Evolutionary conservation across 768 basidiomycete species (phyloP).

Genomic region (Boletus vinaceobasis): DNA sequence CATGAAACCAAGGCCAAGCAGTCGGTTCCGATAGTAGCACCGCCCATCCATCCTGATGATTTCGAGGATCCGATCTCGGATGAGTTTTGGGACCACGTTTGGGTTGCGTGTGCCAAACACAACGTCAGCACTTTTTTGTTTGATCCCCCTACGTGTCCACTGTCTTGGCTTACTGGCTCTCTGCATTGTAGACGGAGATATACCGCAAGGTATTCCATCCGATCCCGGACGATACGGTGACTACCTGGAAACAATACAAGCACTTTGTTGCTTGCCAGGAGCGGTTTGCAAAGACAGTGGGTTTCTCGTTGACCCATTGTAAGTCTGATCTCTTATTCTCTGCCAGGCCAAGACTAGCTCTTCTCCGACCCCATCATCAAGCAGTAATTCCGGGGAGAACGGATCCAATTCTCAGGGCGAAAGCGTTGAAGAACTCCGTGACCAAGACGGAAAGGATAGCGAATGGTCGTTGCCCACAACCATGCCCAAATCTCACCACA

Average conservation of each 20-base stretch:
- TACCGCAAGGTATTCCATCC: slow-evolving; percentile 94
- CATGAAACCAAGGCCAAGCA: slow-evolving; percentile 50
- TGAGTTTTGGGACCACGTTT: slow-evolving; percentile 85
- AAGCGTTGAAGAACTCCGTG: slow-evolving; percentile 17
- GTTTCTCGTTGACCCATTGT: slow-evolving; percentile 17
- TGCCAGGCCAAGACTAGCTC: slow-evolving; percentile 42
- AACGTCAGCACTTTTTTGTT: slow-evolving; percentile 57
- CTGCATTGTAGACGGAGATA: slow-evolving; percentile 73
- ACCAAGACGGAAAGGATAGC: slow-evolving; percentile 20
- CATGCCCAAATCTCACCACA: slow-evolving; percentile 19
- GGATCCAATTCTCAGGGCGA: slow-evolving; percentile 10
- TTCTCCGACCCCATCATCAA: slow-evolving; percentile 43
- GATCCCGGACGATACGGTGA: slow-evolving; percentile 87
- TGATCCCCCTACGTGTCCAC: neutral
- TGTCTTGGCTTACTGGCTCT: neutral
- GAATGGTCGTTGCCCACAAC: slow-evolving; percentile 15
- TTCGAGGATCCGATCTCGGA: slow-evolving; percentile 91
- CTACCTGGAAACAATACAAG: slow-evolving; percentile 95
- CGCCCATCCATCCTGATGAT: slow-evolving; percentile 66
- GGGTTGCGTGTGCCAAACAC: slow-evolving; percentile 82
- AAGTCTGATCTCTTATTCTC: slow-evolving; percentile 1
- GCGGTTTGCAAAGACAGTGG: slow-evolving; percentile 64
- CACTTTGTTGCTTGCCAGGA: slow-evolving; percentile 79
- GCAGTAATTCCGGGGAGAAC: slow-evolving; percentile 49
- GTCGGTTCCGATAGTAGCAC: slow-evolving; percentile 66